A percentile compares a stretch with the other conserved stretches of the same genome.
Conservation (phyloP, 352 stramenopile species). For the Globisporangium viniferum region DNA sequence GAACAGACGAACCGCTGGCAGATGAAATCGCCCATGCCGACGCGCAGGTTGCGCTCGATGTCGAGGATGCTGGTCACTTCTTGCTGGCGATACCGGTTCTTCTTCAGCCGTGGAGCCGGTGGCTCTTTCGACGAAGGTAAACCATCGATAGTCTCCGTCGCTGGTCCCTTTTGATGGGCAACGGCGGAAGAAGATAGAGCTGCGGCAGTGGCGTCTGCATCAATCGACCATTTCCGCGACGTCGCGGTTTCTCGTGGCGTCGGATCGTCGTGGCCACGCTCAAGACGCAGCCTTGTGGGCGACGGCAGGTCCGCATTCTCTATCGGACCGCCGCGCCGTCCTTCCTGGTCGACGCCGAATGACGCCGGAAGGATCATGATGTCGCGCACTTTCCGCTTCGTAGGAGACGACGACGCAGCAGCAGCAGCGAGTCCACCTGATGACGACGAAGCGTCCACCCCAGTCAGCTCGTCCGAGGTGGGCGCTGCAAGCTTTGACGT, state of each 20-base stretch:
- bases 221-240: neutral
- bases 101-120: neutral
- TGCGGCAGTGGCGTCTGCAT: neutral
- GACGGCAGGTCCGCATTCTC: constrained; percentile 46
- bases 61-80: constrained; percentile 82
- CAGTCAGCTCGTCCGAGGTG: neutral
- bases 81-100: constrained; percentile 61
- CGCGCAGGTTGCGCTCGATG: constrained; percentile 72
- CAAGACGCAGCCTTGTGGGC: constrained; percentile 33
- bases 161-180: constrained; percentile 1
- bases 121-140: neutral
- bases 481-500: constrained; percentile 5
- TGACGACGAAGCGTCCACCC: neutral
- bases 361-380: constrained; percentile 62
- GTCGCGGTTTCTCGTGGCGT: neutral
- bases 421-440: neutral
- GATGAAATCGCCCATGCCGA: constrained; percentile 81
- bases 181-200: neutral
- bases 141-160: neutral
- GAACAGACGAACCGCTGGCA: constrained; percentile 80
- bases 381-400: constrained; percentile 50
- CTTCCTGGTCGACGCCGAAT: constrained; percentile 60
- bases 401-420: constrained; percentile 5
- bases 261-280: constrained; percentile 14
- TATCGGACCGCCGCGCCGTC: constrained; percentile 33